Conservation (phyloP, 306 rosid species). For the Medicago ruthenica region DNA sequence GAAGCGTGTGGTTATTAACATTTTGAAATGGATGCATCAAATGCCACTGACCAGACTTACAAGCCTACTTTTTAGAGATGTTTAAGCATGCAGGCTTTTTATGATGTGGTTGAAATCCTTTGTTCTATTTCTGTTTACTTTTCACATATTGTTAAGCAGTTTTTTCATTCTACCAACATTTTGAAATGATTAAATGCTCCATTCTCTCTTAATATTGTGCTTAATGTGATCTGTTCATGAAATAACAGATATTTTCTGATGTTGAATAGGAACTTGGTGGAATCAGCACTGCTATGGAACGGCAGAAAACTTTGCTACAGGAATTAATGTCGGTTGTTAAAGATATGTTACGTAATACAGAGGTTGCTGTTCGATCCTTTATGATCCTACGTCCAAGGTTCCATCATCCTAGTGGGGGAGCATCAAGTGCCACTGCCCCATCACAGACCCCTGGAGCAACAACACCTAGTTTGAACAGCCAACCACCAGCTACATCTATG, state of each 20-base stretch:
- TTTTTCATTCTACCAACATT: background rate
- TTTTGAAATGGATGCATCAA: slow-evolving; percentile 15
- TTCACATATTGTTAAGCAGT: slow-evolving; percentile 26
- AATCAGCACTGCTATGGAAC: slow-evolving; percentile 82
- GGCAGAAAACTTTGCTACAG: slow-evolving; percentile 74
- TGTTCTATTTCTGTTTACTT: slow-evolving; percentile 21
- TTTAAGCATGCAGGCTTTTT: slow-evolving; percentile 21
- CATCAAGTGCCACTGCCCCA: slow-evolving; percentile 72
- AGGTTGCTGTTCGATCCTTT: slow-evolving; percentile 94
- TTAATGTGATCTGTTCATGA: slow-evolving; percentile 29
- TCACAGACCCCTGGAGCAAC: slow-evolving; percentile 68
- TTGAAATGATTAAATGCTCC: background rate
- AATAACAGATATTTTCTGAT: slow-evolving; percentile 37
- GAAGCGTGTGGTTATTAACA: slow-evolving; percentile 8
- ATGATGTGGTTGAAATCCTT: slow-evolving; percentile 14
- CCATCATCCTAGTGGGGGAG: slow-evolving; percentile 77
- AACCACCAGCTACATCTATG: slow-evolving; percentile 64
- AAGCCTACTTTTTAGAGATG: slow-evolving; percentile 30
- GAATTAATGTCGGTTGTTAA: slow-evolving; percentile 78
- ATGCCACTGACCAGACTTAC: slow-evolving; percentile 4
- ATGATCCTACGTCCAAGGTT: slow-evolving; percentile 90
- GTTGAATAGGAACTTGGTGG: slow-evolving; percentile 90
- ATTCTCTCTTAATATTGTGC: slow-evolving; percentile 1
- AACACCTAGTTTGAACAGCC: slow-evolving; percentile 60
- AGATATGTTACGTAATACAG: slow-evolving; percentile 86